Conservation (phyloP, 2,329 filamentous ascomycete genomes). For the Arthrobotrys conoides region DNA sequence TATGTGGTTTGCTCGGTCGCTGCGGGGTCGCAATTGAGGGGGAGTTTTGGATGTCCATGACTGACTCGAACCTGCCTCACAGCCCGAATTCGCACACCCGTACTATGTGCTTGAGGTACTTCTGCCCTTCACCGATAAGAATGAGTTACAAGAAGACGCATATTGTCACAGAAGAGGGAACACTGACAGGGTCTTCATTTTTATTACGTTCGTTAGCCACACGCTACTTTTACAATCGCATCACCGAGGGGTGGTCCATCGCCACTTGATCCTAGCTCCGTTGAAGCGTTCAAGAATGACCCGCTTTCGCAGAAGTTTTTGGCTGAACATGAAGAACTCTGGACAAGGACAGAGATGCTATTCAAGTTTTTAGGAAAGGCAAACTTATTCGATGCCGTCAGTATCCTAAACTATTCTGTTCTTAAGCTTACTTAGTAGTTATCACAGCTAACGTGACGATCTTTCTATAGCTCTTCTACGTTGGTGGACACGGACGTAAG, state of each 20-base stretch:
- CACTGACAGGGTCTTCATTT: constrained; percentile 3
- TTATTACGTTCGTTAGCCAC: constrained; percentile 68
- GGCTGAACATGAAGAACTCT: constrained; percentile 73
- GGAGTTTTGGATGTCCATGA: neutral
- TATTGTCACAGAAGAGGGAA: neutral
- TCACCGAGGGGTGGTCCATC: constrained; percentile 76
- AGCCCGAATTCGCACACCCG: constrained; percentile 76
- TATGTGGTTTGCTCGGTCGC: constrained; percentile 65
- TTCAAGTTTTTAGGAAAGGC: constrained; percentile 73
- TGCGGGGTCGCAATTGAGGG: neutral
- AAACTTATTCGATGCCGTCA: constrained; percentile 74
- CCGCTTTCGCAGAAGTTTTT: constrained; percentile 72
- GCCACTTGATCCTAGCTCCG: constrained; percentile 74
- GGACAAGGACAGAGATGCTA: constrained; percentile 76
- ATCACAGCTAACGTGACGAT: neutral
- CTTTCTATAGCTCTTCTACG: constrained; percentile 70
- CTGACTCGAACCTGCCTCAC: constrained; percentile 15
- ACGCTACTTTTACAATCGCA: constrained; percentile 73
- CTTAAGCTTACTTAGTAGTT: neutral
- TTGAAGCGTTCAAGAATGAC: constrained; percentile 73
- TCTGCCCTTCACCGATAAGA: neutral
- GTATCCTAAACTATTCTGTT: neutral
- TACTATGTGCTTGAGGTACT: constrained; percentile 70
- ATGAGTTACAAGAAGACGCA: neutral
- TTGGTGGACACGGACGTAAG: constrained; percentile 74